phyloP scores from a whole-genome alignment of 805 yeast genomes.

The Ogataea salicorniae region DNA sequence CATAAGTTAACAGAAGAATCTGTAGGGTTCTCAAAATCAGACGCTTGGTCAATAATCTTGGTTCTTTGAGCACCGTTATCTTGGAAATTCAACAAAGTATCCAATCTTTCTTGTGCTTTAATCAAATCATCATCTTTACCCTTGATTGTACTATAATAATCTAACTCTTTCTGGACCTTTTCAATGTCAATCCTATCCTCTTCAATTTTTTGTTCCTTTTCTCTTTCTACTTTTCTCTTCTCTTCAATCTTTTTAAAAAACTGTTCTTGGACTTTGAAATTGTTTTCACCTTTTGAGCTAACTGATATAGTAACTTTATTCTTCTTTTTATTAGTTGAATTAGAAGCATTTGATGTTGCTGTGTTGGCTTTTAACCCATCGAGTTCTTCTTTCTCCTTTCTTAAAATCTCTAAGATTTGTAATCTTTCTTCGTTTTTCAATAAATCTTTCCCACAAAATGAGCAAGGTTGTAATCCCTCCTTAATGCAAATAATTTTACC shows the following conservation, averaged over 20 bases:
- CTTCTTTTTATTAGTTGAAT: slow-evolving; percentile 30
- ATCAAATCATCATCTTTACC: slow-evolving; percentile 52
- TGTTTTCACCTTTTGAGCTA: slow-evolving; percentile 55
- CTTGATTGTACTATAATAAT: slow-evolving; percentile 36
- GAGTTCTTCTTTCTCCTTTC: slow-evolving; percentile 45
- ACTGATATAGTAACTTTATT: slow-evolving; percentile 52
- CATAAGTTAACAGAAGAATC: slow-evolving; percentile 54
- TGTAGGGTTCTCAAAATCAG: slow-evolving; percentile 68
- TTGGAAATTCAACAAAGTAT: slow-evolving; percentile 73
- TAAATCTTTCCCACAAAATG: slow-evolving; percentile 69
- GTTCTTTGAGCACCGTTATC: slow-evolving; percentile 87
- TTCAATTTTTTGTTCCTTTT: slow-evolving; percentile 30
- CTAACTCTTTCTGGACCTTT: slow-evolving; percentile 40
- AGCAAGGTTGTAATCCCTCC: slow-evolving; percentile 89
- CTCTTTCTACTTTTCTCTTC: slow-evolving; percentile 33
- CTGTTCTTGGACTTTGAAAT: slow-evolving; percentile 64
- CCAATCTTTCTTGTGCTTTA: slow-evolving; percentile 69
- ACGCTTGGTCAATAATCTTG: slow-evolving; percentile 84
- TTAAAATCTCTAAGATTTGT: slow-evolving; percentile 49
- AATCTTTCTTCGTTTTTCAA: slow-evolving; percentile 56
- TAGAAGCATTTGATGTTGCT: slow-evolving; percentile 8
- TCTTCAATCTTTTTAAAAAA: slow-evolving; percentile 57
- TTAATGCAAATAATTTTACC: slow-evolving; percentile 89
- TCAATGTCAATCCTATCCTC: slow-evolving; percentile 35
- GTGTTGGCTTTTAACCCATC: slow-evolving; percentile 24